Base-by-base conservation (phyloP, 2,329 filamentous ascomycete genomes). In the Pleurostoma richardsiae region DNA sequence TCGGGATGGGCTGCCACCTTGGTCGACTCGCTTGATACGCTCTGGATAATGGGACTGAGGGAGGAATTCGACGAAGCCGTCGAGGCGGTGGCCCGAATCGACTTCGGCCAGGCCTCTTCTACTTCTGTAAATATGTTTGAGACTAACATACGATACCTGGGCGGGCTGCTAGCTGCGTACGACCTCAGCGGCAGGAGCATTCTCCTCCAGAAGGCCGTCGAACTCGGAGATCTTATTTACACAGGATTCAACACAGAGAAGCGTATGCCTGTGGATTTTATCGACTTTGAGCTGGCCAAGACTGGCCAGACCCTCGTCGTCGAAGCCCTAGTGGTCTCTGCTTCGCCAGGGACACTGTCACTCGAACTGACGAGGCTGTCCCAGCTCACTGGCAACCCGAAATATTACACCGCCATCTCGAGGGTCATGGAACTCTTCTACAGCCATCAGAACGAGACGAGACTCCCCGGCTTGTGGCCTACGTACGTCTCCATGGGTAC, bases 161-260 rank as follows among this genome's bases (percentile, higher is more conserved):
- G 49, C 26, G 49, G 49, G 6, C 47, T 52, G 11, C 38, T 52
- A 7, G 42, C 42, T 5, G 49, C 49, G 19, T 52, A 50, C 26
- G 49, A 52, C 41, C 42, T 44, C 19, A 67, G 64, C 30, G 57
- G 59, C 3, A 62, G 69, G 29, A 52, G 51, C 29, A 43, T 55
- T 30, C 52, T 72, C 6, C 52, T 71, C 8, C 55, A 60, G n/a
- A 71, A 71, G 47, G 64, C 66, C 5, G 53, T 60, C 6, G 65
- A 71, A 49, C 55, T 70, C 1, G 69, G 67, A 8, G 67, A 71
- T 42, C 64, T 71, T 59, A 54, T 63, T 8, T 59, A 62, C 38
- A 56, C 54, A 28, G 55, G 57, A 3, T 64, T 64, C 39, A 60
- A 64, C 42, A 64, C 59, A 30, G 59, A 59, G 1, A 63, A 62